Percentiles rank a stretch among this genome's conserved stretches.
These are phyloP conservation scores for Aquilaria sinensis DNA, from an alignment of 345 rosid species.

Conservation along the genomic window DNA sequence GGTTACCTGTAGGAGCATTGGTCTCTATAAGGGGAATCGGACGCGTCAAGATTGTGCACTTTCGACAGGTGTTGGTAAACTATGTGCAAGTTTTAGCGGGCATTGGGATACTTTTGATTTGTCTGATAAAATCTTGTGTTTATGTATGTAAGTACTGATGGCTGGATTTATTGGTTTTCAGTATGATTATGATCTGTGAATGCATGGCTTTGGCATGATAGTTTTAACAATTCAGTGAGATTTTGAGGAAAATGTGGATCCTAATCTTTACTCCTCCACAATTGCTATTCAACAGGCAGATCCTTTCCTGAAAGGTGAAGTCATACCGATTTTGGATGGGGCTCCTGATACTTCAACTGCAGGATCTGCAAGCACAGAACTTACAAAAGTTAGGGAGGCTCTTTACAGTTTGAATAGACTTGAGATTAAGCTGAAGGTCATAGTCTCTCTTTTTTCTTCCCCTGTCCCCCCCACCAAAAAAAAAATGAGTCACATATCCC, in stretches of 20 bases:
- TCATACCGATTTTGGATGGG: slow-evolving; percentile 45
- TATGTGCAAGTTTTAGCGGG: slow-evolving; percentile 1
- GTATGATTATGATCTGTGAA: no score
- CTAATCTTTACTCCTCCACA: neutral
- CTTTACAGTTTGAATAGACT: slow-evolving; percentile 50
- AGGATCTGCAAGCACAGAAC: slow-evolving; percentile 22
- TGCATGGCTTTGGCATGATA: neutral
- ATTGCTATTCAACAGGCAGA: slow-evolving; percentile 47
- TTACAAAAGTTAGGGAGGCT: slow-evolving; percentile 44
- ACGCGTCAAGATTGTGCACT: slow-evolving; percentile 49
- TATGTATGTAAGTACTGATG: no score
- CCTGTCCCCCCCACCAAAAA: no score
- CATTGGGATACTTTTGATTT: no score
- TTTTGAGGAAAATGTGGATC: neutral
- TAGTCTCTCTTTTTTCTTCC: neutral
- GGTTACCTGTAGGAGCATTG: slow-evolving; percentile 67
- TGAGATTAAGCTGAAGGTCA: slow-evolving; percentile 81
- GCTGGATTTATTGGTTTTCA: no score
- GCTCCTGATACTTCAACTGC: slow-evolving; percentile 19
- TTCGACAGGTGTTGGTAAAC: slow-evolving; percentile 39
- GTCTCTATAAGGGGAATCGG: slow-evolving; percentile 66
- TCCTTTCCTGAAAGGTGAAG: slow-evolving; percentile 71
- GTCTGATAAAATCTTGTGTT: neutral
- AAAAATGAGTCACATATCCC: no score
- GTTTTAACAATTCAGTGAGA: neutral